phyloP scores from a whole-genome alignment of 768 basidiomycete genomes.

The Antrodiella citrinella region DNA sequence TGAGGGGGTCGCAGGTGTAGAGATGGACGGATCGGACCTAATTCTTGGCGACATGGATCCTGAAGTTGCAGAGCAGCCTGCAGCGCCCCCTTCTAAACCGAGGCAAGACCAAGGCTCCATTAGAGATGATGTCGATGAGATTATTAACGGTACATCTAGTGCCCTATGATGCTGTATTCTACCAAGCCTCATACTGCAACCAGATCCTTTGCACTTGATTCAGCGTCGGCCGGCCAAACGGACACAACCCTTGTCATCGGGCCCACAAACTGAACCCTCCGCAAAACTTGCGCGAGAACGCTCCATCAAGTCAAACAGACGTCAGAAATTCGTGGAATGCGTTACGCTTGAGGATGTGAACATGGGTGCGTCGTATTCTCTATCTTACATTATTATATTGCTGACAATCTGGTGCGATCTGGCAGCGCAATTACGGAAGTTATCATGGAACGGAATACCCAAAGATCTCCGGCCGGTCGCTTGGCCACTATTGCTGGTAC shows the following conservation, averaged over 20 bases:
- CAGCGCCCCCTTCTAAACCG: slow-evolving; percentile 26
- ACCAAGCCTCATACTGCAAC: slow-evolving; percentile 21
- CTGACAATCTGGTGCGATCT: not conserved
- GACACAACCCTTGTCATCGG: slow-evolving; percentile 2
- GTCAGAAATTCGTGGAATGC: slow-evolving; percentile 77
- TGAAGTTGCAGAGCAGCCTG: slow-evolving; percentile 31
- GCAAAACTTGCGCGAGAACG: slow-evolving; percentile 64
- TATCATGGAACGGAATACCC: slow-evolving; percentile 95
- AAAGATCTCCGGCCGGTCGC: slow-evolving; percentile 79
- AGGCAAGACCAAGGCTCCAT: slow-evolving; percentile 42
- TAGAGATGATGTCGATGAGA: slow-evolving; percentile 61
- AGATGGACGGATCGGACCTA: slow-evolving; percentile 47
- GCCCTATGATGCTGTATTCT: slow-evolving; percentile 10
- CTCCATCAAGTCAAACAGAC: slow-evolving; percentile 71
- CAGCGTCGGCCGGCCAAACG: slow-evolving; percentile 25
- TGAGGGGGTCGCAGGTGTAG: slow-evolving; percentile 51
- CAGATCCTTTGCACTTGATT: slow-evolving; percentile 56
- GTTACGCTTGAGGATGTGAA: slow-evolving; percentile 71
- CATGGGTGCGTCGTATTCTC: slow-evolving; percentile 48
- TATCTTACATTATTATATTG: not conserved
- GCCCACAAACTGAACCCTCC: slow-evolving; percentile 3
- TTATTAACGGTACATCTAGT: slow-evolving; percentile 59
- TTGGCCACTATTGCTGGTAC: slow-evolving; percentile 89
- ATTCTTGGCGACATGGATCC: slow-evolving; percentile 69
- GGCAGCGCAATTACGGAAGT: slow-evolving; percentile 74